phyloP scores from a whole-genome alignment of 768 basidiomycete species.

The Imleria badia region DNA sequence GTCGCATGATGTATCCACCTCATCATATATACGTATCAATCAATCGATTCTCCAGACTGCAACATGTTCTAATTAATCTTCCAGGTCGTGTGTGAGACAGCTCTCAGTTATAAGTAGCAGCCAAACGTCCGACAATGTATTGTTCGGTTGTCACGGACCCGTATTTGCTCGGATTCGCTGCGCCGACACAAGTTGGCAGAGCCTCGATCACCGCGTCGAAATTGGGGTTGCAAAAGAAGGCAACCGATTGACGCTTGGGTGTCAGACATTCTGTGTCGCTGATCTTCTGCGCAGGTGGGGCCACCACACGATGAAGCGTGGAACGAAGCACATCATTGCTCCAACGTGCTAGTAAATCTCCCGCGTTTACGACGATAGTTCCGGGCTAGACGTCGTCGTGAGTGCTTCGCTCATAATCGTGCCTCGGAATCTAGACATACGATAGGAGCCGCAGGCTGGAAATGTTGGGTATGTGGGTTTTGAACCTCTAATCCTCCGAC shows the following conservation, averaged over 20 bases:
- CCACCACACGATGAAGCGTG: conserved; percentile 81
- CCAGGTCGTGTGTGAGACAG: background rate
- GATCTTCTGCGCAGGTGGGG: conserved; percentile 54
- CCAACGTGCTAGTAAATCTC: conserved; percentile 80
- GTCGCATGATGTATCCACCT: conserved; percentile 15
- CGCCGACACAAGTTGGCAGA: conserved; percentile 55
- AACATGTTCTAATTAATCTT: background rate
- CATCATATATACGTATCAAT: conserved; percentile 12
- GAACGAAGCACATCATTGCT: conserved; percentile 78
- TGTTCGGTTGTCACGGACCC: conserved; percentile 68
- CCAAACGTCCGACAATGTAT: conserved; percentile 73
- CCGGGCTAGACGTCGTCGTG: conserved; percentile 50
- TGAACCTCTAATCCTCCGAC: conserved; percentile 83
- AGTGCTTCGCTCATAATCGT: background rate
- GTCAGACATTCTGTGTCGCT: conserved; percentile 53
- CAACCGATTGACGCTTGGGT: conserved; percentile 73
- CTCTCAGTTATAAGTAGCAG: conserved; percentile 52
- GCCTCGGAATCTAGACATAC: conserved; percentile 41
- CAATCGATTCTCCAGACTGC: conserved; percentile 8
- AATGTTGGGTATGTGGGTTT: conserved; percentile 72
- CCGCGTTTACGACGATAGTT: conserved; percentile 81
- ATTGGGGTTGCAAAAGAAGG: conserved; percentile 88
- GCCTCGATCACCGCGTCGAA: conserved; percentile 65
- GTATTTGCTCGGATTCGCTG: conserved; percentile 60
- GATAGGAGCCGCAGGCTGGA: conserved; percentile 72